A percentile compares a stretch with the other conserved stretches of the same genome.
Evolutionary conservation across 2,329 filamentous ascomycete genomes (phyloP).

Genomic region (Aspergillus chevalieri): DNA sequence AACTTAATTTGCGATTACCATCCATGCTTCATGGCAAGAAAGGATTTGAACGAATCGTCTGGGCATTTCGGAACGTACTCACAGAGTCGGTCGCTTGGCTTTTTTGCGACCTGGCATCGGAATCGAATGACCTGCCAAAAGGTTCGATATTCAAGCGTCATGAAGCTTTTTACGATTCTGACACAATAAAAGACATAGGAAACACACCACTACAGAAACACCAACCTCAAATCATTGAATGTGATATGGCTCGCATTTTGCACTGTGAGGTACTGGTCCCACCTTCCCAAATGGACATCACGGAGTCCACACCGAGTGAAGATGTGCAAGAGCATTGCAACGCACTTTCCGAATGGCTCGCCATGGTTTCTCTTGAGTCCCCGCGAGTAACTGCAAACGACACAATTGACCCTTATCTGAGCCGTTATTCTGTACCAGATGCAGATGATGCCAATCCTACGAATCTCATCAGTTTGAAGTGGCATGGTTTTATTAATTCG

Average conservation of each 20-base stretch:
- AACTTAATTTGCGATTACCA: conserved; percentile 65
- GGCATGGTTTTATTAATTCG: conserved; percentile 37
- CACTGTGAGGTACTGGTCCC: conserved; percentile 26
- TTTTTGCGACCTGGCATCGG: conserved; percentile 56
- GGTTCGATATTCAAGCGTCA: conserved; percentile 29
- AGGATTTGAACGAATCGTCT: conserved; percentile 69
- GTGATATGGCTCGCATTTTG: conserved; percentile 17
- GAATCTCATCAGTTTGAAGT: conserved; percentile 35
- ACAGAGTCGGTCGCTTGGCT: conserved; percentile 66
- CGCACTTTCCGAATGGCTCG: conserved; percentile 59
- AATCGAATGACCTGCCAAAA: conserved; percentile 25
- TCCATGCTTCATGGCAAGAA: conserved; percentile 80
- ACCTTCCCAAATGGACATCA: conserved; percentile 20
- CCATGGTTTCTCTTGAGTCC: conserved; percentile 45
- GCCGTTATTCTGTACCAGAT: conserved; percentile 37
- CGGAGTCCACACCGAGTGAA: conserved; percentile 31
- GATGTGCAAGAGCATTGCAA: conserved; percentile 56
- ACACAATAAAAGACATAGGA: conserved; percentile 13
- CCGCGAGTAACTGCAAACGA: conserved; percentile 33
- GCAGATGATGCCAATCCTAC: conserved; percentile 14
- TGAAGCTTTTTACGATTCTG: not conserved
- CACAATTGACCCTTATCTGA: conserved; percentile 38
- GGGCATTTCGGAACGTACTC: conserved; percentile 74
- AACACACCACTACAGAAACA: conserved; percentile 30
- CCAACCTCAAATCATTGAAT: conserved; percentile 32